These are phyloP conservation scores for Nicotiana paniculata DNA, from an alignment of 257 asterid species.

Conservation along the genomic window DNA sequence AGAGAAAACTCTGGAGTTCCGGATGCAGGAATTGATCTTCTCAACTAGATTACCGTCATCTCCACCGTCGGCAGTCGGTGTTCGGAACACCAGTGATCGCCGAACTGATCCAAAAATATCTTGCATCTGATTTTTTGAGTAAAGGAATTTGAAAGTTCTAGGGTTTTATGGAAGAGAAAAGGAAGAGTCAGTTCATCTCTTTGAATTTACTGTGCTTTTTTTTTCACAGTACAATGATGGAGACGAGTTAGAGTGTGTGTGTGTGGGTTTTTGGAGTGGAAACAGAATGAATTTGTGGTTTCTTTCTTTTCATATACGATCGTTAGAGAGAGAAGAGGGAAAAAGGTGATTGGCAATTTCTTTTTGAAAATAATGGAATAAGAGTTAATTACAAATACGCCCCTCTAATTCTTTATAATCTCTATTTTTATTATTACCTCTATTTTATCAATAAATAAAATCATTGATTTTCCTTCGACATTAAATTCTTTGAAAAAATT, in stretches of 20 bases:
- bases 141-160: not conserved
- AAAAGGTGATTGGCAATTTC: conserved; percentile 1
- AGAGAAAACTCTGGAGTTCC: conserved; percentile 77
- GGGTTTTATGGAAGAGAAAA: not conserved
- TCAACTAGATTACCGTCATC: conserved; percentile 82
- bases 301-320: conserved; percentile 9
- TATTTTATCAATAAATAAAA: not conserved
- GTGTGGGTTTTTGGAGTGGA: not conserved
- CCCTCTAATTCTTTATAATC: not conserved
- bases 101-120: conserved; percentile 93
- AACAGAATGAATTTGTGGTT: conserved; percentile 11
- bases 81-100: conserved; percentile 87
- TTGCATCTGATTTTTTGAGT: conserved; percentile 48
- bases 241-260: not conserved
- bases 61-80: conserved; percentile 26
- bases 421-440: not conserved
- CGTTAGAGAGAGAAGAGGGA: conserved; percentile 15
- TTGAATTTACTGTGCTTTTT: not conserved
- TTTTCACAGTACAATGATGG: not conserved
- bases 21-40: conserved; percentile 77
- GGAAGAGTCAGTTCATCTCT: not conserved
- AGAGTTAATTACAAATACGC: not conserved
- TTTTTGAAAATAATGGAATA: conserved; percentile 14
- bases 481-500: too few species aligned
- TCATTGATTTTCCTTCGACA: not conserved